Base-by-base conservation (phyloP, 2,329 filamentous ascomycete species). In the Botrytis elliptica region DNA sequence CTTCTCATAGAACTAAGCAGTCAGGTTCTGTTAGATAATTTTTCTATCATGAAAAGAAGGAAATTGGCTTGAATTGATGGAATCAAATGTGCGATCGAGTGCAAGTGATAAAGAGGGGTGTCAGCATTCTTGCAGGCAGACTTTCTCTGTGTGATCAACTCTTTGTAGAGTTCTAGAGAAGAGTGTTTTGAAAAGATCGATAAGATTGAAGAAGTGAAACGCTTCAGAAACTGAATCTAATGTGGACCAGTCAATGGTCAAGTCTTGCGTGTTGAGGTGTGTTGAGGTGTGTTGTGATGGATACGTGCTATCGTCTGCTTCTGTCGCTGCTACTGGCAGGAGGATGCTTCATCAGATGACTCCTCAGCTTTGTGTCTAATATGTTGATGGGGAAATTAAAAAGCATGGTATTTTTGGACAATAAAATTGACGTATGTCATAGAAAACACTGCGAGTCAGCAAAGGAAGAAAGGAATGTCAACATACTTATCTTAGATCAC, bases 371-470 rank as follows among this genome's bases (percentile, higher is more conserved):
- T 52, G 4, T n/a, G 4, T 12, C 2, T 3, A 25, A 14, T n/a
- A 14, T 40, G 9, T 1, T 7, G 20, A 8, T 29, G 5, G 4
- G 25, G 10, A 29, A 9, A 64, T 1, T 5, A 4, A 25, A 10
- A 44, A 46, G 0, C 8, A 22, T 46, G 2, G 20, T 22, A 46
- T 2, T 46, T 46, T 8, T 46, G 20, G 20, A 46, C 7, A 46
- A 36, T 14, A 18, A 22, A 1, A 38, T 38, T 0, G 3, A 46
- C 7, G 7, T 3, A 46, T 46, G 4, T 46, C 7, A 55, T 14
- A 29, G 7, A 20, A 0, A 52, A 20, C 3, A 5, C 1, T 1
- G 5, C 4, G 46, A 7, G 22, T 57, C 4, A 22, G 20, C 0
- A 52, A 16, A 42, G 4, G 18, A 22, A 3, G 25, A 42, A 42